Conservation (phyloP, 192 early-diverging fungal genomes). For the Phycomyces blakesleeanus region DNA sequence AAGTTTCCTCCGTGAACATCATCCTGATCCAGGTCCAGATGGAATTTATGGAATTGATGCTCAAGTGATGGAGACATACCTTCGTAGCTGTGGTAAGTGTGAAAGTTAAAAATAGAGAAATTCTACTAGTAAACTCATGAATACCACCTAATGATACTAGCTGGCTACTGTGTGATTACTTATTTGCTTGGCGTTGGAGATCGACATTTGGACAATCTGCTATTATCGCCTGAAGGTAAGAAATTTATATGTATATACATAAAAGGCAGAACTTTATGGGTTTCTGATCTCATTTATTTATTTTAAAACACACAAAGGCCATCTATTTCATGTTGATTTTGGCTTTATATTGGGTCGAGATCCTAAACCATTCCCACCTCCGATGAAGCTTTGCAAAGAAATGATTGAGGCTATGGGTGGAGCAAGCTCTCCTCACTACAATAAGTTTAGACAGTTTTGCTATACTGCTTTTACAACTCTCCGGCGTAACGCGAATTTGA, state of each 20-base stretch:
- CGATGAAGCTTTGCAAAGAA: slow-evolving; percentile 99
- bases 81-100: slow-evolving; percentile 83
- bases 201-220: slow-evolving; percentile 94
- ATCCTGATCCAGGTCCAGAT: slow-evolving; percentile 55
- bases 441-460: slow-evolving; percentile 89
- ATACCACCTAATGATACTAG: slow-evolving; percentile 35
- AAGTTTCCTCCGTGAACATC: slow-evolving; percentile 72
- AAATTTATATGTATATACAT: too few relatives aligned
- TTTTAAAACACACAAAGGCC: slow-evolving; percentile 58
- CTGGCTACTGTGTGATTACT: slow-evolving; percentile 98
- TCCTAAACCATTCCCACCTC: slow-evolving; percentile 99
- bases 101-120: neutral
- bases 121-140: too few relatives aligned
- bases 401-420: slow-evolving; percentile 99
- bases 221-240: slow-evolving; percentile 81
- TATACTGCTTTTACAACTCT: slow-evolving; percentile 94
- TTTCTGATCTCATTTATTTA: neutral
- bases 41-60: slow-evolving; percentile 65
- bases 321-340: slow-evolving; percentile 98
- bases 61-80: slow-evolving; percentile 91
- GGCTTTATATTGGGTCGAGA: slow-evolving; percentile 98
- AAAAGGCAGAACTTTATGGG: neutral
- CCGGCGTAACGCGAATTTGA: slow-evolving; percentile 90
- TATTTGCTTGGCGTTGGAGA: slow-evolving; percentile 98
- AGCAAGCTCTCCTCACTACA: slow-evolving; percentile 80